A percentile compares a stretch with the other conserved stretches of the same genome.
These are phyloP conservation scores for Aspergillus sp. DNA, from an alignment of 2,329 filamentous ascomycete genomes.

Conservation along the genomic window DNA sequence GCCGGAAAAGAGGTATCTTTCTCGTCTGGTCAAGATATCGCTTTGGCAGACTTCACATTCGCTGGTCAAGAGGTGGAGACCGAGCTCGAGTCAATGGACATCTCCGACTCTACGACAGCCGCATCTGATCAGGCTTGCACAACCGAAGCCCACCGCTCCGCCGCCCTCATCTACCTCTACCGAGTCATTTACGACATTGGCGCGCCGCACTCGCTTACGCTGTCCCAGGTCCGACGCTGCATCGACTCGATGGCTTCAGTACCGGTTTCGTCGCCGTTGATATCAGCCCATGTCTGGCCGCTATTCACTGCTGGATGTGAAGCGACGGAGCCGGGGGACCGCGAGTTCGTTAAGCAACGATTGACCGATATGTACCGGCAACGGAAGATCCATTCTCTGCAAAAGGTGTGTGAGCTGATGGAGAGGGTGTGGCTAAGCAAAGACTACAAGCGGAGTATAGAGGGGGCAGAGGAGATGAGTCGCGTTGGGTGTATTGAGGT, in stretches of 20 bases:
- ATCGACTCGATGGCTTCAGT: background rate
- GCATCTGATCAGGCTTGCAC: background rate
- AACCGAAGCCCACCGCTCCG: background rate
- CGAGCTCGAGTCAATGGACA: background rate
- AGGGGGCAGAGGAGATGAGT: background rate
- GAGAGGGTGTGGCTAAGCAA: background rate
- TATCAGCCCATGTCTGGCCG: background rate
- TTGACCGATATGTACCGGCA: background rate
- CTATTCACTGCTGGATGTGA: background rate
- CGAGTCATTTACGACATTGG: background rate
- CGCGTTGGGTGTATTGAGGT: constrained; percentile 1
- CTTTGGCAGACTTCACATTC: background rate
- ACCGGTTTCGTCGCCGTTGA: background rate
- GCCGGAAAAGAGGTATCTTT: background rate
- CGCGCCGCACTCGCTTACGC: background rate
- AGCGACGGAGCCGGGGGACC: background rate
- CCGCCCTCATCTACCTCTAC: constrained; percentile 1
- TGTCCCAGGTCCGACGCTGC: background rate
- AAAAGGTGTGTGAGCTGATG: background rate
- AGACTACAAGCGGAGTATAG: background rate
- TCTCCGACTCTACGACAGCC: background rate
- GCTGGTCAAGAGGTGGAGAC: background rate
- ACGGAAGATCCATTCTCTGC: background rate
- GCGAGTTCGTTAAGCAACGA: background rate
- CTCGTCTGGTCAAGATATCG: too few relatives aligned